Conservation (phyloP, 2,329 filamentous ascomycete genomes). For the Neofusicoccum sp. region DNA sequence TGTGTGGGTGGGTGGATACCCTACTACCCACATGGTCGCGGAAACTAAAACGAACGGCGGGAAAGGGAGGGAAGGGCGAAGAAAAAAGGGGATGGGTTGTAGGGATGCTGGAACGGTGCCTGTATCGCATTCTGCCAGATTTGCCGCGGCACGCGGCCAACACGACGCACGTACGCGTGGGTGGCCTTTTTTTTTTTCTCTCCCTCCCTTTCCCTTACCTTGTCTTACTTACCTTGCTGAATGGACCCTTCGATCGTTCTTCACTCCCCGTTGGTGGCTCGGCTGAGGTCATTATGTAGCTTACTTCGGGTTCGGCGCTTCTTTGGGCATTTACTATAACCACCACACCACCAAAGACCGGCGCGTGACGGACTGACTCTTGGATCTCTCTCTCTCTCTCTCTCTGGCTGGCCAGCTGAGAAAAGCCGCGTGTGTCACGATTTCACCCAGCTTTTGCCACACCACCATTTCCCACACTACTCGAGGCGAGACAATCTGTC, state of each 20-base stretch:
- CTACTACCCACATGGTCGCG: background rate
- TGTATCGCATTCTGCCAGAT: constrained; percentile 1
- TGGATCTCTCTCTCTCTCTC: too few species aligned
- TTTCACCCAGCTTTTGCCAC: too few species aligned
- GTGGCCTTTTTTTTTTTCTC: background rate
- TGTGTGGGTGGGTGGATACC: background rate
- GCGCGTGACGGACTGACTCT: background rate
- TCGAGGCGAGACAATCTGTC: too few species aligned
- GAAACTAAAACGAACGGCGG: background rate
- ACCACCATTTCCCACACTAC: background rate
- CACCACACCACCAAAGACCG: background rate
- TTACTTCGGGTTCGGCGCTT: constrained; percentile 8
- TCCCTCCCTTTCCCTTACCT: background rate
- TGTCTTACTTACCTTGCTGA: background rate
- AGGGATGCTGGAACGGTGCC: background rate
- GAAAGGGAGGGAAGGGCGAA: background rate
- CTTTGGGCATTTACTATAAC: background rate
- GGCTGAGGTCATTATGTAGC: background rate
- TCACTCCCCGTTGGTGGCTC: background rate
- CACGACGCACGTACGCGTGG: background rate
- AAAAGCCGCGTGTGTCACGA: too few species aligned
- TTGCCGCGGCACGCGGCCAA: background rate
- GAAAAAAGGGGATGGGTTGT: background rate
- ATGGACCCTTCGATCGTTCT: background rate
- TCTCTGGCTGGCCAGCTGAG: too few species aligned